Evolutionary conservation across 2,329 filamentous ascomycete species (phyloP).

Genomic region (Calonectria pteridis): DNA sequence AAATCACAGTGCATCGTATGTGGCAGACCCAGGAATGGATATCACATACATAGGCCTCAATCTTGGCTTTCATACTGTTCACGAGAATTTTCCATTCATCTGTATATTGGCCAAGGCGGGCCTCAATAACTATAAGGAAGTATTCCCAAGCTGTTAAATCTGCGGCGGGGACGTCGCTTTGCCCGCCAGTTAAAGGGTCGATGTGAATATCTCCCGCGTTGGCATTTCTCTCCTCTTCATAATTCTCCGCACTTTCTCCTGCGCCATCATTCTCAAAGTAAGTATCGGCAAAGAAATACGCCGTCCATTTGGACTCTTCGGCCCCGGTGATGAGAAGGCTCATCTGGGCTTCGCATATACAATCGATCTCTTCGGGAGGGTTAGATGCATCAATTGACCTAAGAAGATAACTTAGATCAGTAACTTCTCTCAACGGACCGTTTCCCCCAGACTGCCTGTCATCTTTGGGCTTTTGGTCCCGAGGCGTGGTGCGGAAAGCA

Average conservation of each 20-base stretch:
- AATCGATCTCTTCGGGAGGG: background rate
- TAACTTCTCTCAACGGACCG: background rate
- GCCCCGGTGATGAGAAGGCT: background rate
- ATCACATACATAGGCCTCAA: background rate
- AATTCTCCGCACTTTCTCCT: background rate
- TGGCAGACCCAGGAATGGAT: background rate
- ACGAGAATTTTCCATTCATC: background rate
- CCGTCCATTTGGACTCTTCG: background rate
- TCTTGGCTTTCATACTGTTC: background rate
- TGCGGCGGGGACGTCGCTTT: background rate
- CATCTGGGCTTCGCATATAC: background rate
- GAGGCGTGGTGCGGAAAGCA: background rate
- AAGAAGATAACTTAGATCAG: background rate
- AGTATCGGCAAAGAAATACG: background rate
- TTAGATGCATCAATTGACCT: background rate
- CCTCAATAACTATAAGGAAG: background rate
- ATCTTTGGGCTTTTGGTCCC: background rate
- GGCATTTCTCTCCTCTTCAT: background rate
- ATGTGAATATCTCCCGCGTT: background rate
- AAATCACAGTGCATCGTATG: background rate
- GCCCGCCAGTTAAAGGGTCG: background rate
- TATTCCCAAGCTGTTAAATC: background rate
- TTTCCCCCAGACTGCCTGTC: background rate
- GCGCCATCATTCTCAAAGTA: background rate
- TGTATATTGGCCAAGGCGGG: background rate